Conservation (phyloP, 345 rosid genomes). For the Linum lewisii region DNA sequence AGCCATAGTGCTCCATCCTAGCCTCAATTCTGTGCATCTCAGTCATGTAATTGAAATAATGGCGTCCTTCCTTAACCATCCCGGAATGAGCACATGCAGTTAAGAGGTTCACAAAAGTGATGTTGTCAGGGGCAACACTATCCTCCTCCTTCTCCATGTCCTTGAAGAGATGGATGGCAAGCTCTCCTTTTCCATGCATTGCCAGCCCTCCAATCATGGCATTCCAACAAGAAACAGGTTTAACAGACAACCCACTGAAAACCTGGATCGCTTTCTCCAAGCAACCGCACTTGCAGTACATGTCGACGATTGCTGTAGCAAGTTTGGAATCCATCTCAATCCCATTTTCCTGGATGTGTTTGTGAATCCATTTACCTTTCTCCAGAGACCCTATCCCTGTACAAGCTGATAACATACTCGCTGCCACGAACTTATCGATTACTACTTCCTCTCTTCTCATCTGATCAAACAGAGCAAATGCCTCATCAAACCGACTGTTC, state of each 20-base stretch:
- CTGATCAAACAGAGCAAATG: conserved; percentile 40
- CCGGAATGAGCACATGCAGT: conserved; percentile 41
- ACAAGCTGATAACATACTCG: conserved; percentile 35
- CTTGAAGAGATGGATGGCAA: conserved; percentile 27
- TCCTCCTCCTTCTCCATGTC: conserved; percentile 27
- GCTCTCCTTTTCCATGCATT: conserved; percentile 29
- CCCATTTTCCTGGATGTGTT: conserved; percentile 19
- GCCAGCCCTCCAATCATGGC: conserved; percentile 41
- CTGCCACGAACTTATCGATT: conserved; percentile 32
- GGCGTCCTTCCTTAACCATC: conserved; percentile 25
- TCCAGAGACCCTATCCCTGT: conserved; percentile 33
- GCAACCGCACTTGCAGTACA: conserved; percentile 45
- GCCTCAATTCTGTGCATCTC: conserved; percentile 21
- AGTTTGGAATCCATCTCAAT: conserved; percentile 29
- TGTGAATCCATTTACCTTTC: conserved; percentile 35
- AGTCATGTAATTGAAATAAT: conserved; percentile 25
- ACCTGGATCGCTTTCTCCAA: conserved; percentile 33
- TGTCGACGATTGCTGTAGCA: conserved; percentile 34
- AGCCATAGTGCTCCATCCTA: conserved; percentile 26
- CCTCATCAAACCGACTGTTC: conserved; percentile 31
- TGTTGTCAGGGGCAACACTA: conserved; percentile 22
- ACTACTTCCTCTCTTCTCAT: conserved; percentile 27
- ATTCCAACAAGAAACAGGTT: conserved; percentile 31
- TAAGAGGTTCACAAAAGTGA: conserved; percentile 33
- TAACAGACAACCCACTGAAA: conserved; percentile 16